Evolutionary conservation across 2,329 filamentous ascomycete species (phyloP), one percentile per base, ranked within the genome.

Genomic region (Aspergillus pseudoterreus): DNA sequence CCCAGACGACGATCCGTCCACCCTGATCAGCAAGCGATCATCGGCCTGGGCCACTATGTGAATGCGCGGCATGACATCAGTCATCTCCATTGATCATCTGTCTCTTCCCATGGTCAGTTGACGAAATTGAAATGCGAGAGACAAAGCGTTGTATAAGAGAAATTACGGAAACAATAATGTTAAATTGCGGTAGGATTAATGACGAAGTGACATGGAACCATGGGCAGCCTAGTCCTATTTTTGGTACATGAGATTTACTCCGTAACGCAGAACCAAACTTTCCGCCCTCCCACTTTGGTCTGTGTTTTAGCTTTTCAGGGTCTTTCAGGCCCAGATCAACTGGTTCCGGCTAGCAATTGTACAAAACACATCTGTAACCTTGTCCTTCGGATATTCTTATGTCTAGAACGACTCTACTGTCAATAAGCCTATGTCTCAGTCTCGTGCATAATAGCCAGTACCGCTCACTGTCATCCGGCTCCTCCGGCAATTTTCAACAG

Each of bases 211-310:
- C 15, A 15, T 35, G 19, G 45, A 50, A 47, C 45, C 50, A 50
- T 49, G 50, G 47, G 15, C 42, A 19, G 42, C 21, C 35, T 17
- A 30, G 32, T 47, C 53, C 53, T 55, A 55, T 55, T 55, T 55
- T 55, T 55, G 50, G 49, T n/a, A 45, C 19, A 14, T 21, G 12
- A 24, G 21, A 19, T 11, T 22, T n/a, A 22, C 22, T 22, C 22
- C 22, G 5, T 22, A 21, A 27, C 41, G 35, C 33, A 49, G 35
- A 38, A 52, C 50, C 50, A 45, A 49, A 38, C 15, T 45, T 52
- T 43, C 41, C 38, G 9, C 45, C 41, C 30, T 39, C 6, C 22
- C 22, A 22, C 17, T 22, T 22, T 5, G 17, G 15, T 30, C 8
- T 11, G 27, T 10, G 27, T 30, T 30, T 30, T 30, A 30, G 27